These are phyloP conservation scores for Globisporangium paddicum DNA, from an alignment of 352 stramenopile genomes.

Conservation along the genomic window DNA sequence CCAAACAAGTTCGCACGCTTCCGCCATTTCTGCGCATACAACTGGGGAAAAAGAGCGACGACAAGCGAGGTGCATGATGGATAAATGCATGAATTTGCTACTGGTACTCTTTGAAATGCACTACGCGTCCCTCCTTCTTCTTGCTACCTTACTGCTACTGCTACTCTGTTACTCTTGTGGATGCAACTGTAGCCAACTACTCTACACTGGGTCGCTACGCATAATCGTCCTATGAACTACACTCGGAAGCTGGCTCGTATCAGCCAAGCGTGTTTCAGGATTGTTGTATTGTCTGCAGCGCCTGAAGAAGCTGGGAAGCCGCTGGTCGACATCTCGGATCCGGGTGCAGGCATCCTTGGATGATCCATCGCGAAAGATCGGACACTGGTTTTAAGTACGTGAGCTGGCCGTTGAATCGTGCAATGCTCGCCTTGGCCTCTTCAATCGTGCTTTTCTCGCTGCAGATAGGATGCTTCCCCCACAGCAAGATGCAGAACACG, in stretches of 20 bases:
- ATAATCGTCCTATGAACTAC: conserved; percentile 11
- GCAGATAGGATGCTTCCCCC: conserved; percentile 71
- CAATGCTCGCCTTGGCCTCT: conserved; percentile 26
- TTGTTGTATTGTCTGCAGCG: conserved; percentile 32
- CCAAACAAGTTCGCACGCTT: conserved; percentile 59
- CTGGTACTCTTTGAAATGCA: conserved; percentile 1
- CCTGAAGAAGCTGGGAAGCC: conserved; percentile 56
- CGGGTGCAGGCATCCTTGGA: conserved; percentile 60
- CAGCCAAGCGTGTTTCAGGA: background rate
- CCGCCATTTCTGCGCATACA: conserved; percentile 52
- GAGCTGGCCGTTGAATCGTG: conserved; percentile 23
- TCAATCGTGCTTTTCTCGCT: conserved; percentile 52
- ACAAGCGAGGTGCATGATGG: background rate
- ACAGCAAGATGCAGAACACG: conserved; percentile 73
- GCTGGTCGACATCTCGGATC: conserved; percentile 59
- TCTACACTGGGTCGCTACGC: conserved; percentile 11
- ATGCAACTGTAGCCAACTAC: conserved; percentile 9
- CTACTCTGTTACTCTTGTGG: conserved; percentile 6
- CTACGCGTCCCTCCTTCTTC: conserved; percentile 2
- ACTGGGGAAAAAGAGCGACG: conserved; percentile 21
- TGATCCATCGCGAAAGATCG: conserved; percentile 60
- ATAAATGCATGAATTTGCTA: conserved; percentile 1
- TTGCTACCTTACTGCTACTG: conserved; percentile 3
- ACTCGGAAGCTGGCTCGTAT: conserved; percentile 3
- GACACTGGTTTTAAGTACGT: conserved; percentile 38